Percentiles rank a stretch among this genome's conserved stretches.
phyloP scores from a whole-genome alignment of 2,329 filamentous ascomycete genomes.

The Colletotrichum tamarilloi region DNA sequence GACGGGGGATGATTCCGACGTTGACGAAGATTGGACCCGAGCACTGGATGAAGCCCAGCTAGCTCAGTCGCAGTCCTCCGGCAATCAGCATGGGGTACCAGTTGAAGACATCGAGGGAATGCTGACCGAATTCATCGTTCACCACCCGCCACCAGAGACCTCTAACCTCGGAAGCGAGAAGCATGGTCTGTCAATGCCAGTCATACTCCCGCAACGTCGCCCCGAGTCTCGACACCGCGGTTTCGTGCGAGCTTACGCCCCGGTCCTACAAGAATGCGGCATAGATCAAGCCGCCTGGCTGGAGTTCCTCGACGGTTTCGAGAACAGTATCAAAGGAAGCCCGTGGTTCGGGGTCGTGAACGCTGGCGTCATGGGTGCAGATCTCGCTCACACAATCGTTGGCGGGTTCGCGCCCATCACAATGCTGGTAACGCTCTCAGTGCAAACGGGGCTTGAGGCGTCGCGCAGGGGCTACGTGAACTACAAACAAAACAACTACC shows the following conservation, averaged over 20 bases:
- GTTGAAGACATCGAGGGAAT: background rate
- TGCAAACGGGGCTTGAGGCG: constrained; percentile 1
- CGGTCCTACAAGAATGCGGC: background rate
- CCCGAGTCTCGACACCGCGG: background rate
- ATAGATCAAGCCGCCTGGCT: background rate
- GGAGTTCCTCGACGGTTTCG: background rate
- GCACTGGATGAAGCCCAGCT: background rate
- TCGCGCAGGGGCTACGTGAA: constrained; percentile 8
- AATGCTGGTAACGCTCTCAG: background rate
- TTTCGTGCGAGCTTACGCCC: constrained; percentile 11
- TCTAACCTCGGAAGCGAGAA: background rate
- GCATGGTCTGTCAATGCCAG: background rate
- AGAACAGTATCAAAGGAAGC: background rate
- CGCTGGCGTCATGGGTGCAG: background rate
- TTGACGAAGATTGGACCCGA: background rate
- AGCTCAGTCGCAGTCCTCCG: background rate
- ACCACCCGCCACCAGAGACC: background rate
- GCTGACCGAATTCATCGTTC: background rate
- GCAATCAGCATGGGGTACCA: background rate
- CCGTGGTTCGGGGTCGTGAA: background rate
- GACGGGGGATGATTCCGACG: background rate
- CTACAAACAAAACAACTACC: constrained; percentile 6
- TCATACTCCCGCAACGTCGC: constrained; percentile 2
- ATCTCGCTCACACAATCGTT: background rate
- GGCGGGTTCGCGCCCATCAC: background rate